phyloP scores from a whole-genome alignment of 78 protist species.

The Planoprotostelium fungivorum region DNA sequence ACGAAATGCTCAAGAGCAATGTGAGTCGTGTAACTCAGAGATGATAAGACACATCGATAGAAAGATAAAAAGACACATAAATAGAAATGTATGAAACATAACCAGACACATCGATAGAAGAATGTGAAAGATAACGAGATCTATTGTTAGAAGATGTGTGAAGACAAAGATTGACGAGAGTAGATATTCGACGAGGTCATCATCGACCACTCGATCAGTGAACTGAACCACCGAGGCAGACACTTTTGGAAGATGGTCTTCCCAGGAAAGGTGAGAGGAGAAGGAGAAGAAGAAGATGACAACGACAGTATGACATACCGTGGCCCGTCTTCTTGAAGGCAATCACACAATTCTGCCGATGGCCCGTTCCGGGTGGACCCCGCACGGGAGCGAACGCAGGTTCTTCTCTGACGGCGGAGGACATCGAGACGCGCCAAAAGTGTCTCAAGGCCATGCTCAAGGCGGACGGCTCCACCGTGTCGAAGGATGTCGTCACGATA shows the following conservation, averaged over 20 bases:
- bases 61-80: no score
- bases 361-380: not conserved
- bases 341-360: not conserved
- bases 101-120: no score
- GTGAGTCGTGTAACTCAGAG: not conserved
- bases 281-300: not conserved
- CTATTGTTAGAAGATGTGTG: no score
- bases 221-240: not conserved
- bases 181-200: not conserved
- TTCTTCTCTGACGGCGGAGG: not conserved
- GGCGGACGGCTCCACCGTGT: not conserved
- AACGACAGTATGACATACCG: not conserved
- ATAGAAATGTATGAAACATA: no score
- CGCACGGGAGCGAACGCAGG: not conserved
- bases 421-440: not conserved
- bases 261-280: not conserved
- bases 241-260: not conserved
- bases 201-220: not conserved
- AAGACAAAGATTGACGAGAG: no score
- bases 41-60: no score
- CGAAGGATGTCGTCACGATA: conserved; percentile 29
- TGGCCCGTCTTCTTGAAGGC: not conserved
- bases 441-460: not conserved
- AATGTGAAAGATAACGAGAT: no score
- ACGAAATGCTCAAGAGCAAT: conserved; percentile 19